Base-by-base conservation (phyloP, 768 basidiomycete species). In the Russula sp. region DNA sequence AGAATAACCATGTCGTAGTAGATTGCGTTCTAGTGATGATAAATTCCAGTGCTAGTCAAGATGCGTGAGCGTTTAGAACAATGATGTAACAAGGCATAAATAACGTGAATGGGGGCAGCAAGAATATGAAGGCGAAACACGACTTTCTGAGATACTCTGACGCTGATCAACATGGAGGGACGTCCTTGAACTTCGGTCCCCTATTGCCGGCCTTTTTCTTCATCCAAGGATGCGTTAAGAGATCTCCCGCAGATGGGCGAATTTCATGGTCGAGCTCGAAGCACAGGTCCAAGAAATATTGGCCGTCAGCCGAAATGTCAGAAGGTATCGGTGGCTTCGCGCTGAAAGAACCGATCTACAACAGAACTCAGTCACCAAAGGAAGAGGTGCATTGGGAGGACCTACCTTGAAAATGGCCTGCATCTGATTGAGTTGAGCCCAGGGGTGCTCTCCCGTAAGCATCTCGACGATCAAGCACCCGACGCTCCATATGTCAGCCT, bases 401-500 rank as follows among this genome's bases (percentile, higher is more conserved):
- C 25, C 5, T 61, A 92, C 95, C 80, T 93, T 92, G 80, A 97
- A 99, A 65, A 99, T 97, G 45, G 96, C 97, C 75, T 98, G 97
- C 95, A 98, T 98, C 75, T 98, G 97, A 6, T 88, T 94, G 45
- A 98, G 79, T 65, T 95, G 90, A 0, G 96, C 91, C 85, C 90
- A 98, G 1, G 94, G 94, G 71, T 95, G 94, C 70, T 93, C 89
- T 2, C 94, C 93, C 0, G 95, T 98, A 58, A 97, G 77, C 94
- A 98, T 98, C 73, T 98, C 94, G 13, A 98, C 92, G 29, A 97
- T 87, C 50, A 98, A 75, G 72, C 94, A 96, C 1, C 94, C 94
- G 1, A 98, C 87, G 71, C 90, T 92, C 95, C 95, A 98, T 58
- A 97, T 95, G 72, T 97, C 95, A 7, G 94, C 93, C 70, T 95